These are phyloP conservation scores for Trichoderma asperellum DNA, from an alignment of 2,329 filamentous ascomycete genomes.

Conservation along the genomic window DNA sequence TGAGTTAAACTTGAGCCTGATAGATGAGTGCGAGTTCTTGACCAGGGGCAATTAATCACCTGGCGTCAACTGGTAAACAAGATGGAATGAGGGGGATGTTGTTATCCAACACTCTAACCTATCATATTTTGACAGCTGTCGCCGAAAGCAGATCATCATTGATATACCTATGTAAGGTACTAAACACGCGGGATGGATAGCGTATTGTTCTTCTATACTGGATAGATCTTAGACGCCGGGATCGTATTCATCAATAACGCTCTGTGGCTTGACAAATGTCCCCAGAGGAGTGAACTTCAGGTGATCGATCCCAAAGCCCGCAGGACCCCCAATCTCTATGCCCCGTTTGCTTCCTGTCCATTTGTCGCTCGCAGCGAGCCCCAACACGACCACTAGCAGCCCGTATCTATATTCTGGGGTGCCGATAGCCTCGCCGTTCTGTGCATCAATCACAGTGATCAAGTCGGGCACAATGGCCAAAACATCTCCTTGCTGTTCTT, in stretches of 20 bases:
- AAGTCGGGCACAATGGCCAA: slow-evolving; percentile 61
- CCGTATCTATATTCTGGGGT: slow-evolving; percentile 62
- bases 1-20: neutral
- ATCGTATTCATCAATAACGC: slow-evolving; percentile 57
- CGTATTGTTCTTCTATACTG: neutral
- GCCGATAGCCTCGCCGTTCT: slow-evolving; percentile 60
- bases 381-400: slow-evolving; percentile 54
- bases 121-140: too few species aligned
- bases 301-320: slow-evolving; percentile 53
- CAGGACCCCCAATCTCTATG: slow-evolving; percentile 54
- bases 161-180: neutral
- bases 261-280: slow-evolving; percentile 52
- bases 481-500: slow-evolving; percentile 49
- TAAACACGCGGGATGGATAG: neutral
- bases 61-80: neutral
- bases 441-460: slow-evolving; percentile 58
- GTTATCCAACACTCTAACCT: neutral
- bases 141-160: too few species aligned
- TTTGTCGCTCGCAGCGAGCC: slow-evolving; percentile 49
- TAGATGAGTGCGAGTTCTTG: neutral
- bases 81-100: neutral
- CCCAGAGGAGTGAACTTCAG: slow-evolving; percentile 54
- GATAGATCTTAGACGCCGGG: neutral
- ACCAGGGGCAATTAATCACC: neutral
- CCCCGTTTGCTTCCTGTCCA: slow-evolving; percentile 52